Evolutionary conservation across 768 basidiomycete species (phyloP).

Genomic region (Tricholomella constricta): DNA sequence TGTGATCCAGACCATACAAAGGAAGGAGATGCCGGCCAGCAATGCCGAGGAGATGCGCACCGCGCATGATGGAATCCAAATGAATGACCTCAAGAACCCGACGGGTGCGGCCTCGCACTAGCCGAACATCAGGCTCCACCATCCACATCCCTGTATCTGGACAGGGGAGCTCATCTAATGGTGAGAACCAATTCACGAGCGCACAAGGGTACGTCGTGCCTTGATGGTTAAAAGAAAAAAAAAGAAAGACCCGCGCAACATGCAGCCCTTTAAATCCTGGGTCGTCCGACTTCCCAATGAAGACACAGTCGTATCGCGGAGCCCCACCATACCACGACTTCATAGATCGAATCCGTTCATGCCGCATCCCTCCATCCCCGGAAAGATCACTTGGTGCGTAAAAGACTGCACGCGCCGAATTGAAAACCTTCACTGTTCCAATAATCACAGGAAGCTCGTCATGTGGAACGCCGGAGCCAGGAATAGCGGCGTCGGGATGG

Average conservation of each 20-base stretch:
- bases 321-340: slow-evolving; percentile 24
- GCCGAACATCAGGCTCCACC: slow-evolving; percentile 27
- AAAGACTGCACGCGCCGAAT: slow-evolving; percentile 30
- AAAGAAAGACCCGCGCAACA: slow-evolving; percentile 3
- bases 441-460: neutral
- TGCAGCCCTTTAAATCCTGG: slow-evolving; percentile 3
- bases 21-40: slow-evolving; percentile 24
- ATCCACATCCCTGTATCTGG: slow-evolving; percentile 26
- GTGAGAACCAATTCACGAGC: slow-evolving; percentile 28
- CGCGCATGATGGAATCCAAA: slow-evolving; percentile 28
- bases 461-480: slow-evolving; percentile 15
- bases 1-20: neutral
- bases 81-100: slow-evolving; percentile 21
- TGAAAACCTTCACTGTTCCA: slow-evolving; percentile 16
- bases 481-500: slow-evolving; percentile 16
- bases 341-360: slow-evolving; percentile 27
- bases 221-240: neutral
- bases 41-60: slow-evolving; percentile 31
- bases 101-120: neutral
- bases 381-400: slow-evolving; percentile 25
- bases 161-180: slow-evolving; percentile 19
- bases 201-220: slow-evolving; percentile 13
- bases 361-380: slow-evolving; percentile 22
- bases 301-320: slow-evolving; percentile 22
- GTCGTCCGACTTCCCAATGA: neutral